Evolutionary conservation across 805 yeast species (phyloP).

Genomic region (Ogataea populi-albae): DNA sequence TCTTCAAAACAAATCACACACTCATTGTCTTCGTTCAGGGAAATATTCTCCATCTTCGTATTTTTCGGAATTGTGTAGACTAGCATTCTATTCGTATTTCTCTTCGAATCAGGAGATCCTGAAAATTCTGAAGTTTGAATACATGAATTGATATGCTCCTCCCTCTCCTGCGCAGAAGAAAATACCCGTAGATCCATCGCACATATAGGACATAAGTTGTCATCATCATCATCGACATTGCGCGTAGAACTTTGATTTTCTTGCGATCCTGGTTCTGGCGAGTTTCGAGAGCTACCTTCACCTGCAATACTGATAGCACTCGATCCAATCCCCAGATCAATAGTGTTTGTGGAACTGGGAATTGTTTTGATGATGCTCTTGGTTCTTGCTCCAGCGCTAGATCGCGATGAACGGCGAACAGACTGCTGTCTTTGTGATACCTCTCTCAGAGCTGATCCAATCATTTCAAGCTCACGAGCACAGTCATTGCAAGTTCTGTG

Average conservation of each 20-base stretch:
- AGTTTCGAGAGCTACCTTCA: constrained; percentile 1
- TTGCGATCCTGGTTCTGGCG: not conserved
- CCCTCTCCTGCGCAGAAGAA: constrained; percentile 40
- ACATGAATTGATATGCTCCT: constrained; percentile 70
- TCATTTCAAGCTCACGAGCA: constrained; percentile 56
- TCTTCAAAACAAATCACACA: constrained; percentile 95
- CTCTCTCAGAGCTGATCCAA: constrained; percentile 39
- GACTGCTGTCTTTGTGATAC: constrained; percentile 1
- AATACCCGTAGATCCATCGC: constrained; percentile 24
- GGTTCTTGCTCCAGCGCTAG: constrained; percentile 1
- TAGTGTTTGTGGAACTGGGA: constrained; percentile 16
- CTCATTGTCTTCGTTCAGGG: constrained; percentile 52
- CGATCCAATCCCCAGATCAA: constrained; percentile 7
- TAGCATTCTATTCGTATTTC: constrained; percentile 76
- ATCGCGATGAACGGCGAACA: not conserved
- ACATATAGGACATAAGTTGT: constrained; percentile 45
- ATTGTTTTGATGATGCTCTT: constrained; percentile 15
- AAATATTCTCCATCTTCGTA: constrained; percentile 20
- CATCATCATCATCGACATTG: constrained; percentile 25
- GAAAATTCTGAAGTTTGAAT: constrained; percentile 56
- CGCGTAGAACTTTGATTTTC: not conserved
- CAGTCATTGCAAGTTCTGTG: constrained; percentile 79
- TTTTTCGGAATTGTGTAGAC: constrained; percentile 60
- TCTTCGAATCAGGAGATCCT: constrained; percentile 55
- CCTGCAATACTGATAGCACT: constrained; percentile 3